These are phyloP conservation scores for Cardamine chenopodiifolia DNA, from an alignment of 345 rosid genomes.

Conservation along the genomic window DNA sequence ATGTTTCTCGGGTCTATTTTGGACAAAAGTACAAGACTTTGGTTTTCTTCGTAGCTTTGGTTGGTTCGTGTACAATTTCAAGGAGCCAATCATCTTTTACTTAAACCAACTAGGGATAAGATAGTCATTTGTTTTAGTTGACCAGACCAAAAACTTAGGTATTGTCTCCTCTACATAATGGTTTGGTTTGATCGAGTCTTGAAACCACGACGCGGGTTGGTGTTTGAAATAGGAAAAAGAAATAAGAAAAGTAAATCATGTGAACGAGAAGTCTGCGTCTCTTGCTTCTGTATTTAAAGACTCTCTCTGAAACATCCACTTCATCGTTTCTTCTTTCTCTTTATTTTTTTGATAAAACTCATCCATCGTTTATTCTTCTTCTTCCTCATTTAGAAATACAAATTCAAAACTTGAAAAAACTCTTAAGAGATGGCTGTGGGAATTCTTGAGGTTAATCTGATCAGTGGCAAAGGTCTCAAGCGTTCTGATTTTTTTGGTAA, in stretches of 20 bases:
- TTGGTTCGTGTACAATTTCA: neutral
- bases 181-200: slow-evolving; percentile 6
- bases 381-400: neutral
- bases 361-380: neutral
- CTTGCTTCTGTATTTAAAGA: slow-evolving; percentile 26
- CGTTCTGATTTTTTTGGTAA: slow-evolving; percentile 65
- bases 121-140: neutral
- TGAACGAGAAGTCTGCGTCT: slow-evolving; percentile 15
- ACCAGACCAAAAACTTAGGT: slow-evolving; percentile 4
- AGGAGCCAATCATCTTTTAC: neutral
- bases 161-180: neutral
- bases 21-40: neutral
- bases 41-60: neutral
- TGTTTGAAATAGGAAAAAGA: slow-evolving; percentile 7
- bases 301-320: neutral
- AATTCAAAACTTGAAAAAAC: neutral
- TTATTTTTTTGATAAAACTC: neutral
- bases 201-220: slow-evolving; percentile 28
- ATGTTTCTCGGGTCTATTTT: neutral
- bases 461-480: slow-evolving; percentile 70
- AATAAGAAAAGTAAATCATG: neutral
- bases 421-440: slow-evolving; percentile 65
- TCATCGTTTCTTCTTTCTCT: slow-evolving; percentile 1
- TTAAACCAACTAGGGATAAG: neutral
- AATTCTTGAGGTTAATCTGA: slow-evolving; percentile 64